Evolutionary conservation across 257 asterid species (phyloP), one percentile per base, ranked within the genome.

Genomic region (Rubia yunnanensis): DNA sequence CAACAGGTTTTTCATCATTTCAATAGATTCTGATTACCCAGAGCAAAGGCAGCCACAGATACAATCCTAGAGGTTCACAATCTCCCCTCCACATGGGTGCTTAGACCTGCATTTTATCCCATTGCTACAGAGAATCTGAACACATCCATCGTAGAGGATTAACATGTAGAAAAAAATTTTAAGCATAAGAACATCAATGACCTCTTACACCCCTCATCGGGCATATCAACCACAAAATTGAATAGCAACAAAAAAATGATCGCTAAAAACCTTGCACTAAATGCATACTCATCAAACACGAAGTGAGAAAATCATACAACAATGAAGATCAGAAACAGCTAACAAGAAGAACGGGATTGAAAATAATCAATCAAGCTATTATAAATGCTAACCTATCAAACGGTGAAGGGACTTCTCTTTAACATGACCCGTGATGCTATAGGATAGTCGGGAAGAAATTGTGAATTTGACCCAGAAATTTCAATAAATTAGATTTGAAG

Each of bases 11-110:
- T 4, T 11, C 28, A 24, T 22, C 1, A 55, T 22, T 53, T 20
- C 14, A 27, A 34, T 38, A 23, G 11, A 28, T 73, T 28, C 52
- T 11, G 34, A 13, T 65, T 78, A 92, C 98, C 97, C 68, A n/a
- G 78, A 79, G 41, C 64, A 75, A 65, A 92, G 91, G 67, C 73
- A 28, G 3, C 81, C 73, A 67, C 97, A 89, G 67, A 92, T 77
- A 34, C 99, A 83, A 69, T 92, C 95, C 97, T 94, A 89, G 13
- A 92, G 85, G 68, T 87, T 91, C 97, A 92, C 83, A 13, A 83
- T 75, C 48, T 92, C 97, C 70, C 72, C 69, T 52, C 95, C 99
- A 63, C 66, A 70, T 0, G 89, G 75, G 71, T 58, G 64, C 63
- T 81, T 77, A 3, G 96, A 89, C 8, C 95, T 96, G 7, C 99